Evolutionary conservation across 2,329 filamentous ascomycete genomes (phyloP), one percentile per base, ranked within the genome.

Genomic region (Phaeophleospora eucalypticola): DNA sequence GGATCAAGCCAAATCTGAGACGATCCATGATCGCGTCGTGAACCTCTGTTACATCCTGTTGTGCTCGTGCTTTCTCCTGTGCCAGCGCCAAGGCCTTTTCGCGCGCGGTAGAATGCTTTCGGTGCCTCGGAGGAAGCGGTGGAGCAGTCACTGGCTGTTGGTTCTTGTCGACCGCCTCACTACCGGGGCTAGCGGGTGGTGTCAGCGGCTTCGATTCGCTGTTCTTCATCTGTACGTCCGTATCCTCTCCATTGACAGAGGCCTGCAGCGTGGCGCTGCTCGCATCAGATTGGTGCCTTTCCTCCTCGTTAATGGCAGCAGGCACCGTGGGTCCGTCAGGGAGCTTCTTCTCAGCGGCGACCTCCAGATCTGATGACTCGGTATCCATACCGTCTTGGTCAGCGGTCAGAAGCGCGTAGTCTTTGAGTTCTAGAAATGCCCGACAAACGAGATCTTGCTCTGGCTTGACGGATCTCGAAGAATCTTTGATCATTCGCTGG

Each of bases 21-120:
- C 93, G 86, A 62, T 91, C 89, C 48, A 96, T 81, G 19, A 95
- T 87, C 60, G 91, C 93, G 48, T 89, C 89, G 71, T 96, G 90
- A 37, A 96, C 91, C 68, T 98, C 93, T 10, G 89, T 89, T 3
- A 96, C 91, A 68, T 98, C 93, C 69, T 98, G 90, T 63, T 98
- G 93, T 41, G 62, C 40, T 42, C 49, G 62, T 27, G 88, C 78
- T 15, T 78, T 78, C 35, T 78, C 72, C 57, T 82, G 75, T 4
- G 81, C 73, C 45, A 77, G 72, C 29, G 75, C 72, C 17, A 76
- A 59, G 2, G 57, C 58, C 40, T 59, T 47, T 33, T 62, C 52
- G 44, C 58, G 53, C 17, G 50, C 48, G 21, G 54, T 56, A 27
- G 59, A 58, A 46, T 58, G 46, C 33, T 58, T 50, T 33, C 61